A percentile compares a stretch with the other conserved stretches of the same genome.
Evolutionary conservation across 2,329 filamentous ascomycete genomes (phyloP).

Genomic region (Macrophomina tecta): DNA sequence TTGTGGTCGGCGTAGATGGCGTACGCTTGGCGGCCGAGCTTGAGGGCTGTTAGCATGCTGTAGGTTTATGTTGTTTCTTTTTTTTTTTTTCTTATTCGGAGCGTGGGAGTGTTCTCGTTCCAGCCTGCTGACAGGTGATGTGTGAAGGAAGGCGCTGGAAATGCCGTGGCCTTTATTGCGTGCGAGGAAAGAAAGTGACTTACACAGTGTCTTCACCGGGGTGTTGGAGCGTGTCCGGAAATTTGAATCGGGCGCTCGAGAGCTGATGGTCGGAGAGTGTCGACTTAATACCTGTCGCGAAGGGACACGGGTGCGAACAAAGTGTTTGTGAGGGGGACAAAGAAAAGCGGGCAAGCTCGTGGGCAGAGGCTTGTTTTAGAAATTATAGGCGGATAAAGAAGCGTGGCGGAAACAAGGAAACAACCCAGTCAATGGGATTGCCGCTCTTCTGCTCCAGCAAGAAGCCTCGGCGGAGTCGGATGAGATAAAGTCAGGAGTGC

Average conservation of each 20-base stretch:
- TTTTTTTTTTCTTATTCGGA: neutral
- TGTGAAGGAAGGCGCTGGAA: neutral
- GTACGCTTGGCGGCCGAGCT: constrained; percentile 14
- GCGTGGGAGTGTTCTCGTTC: neutral
- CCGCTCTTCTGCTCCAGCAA: neutral
- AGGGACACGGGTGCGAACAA: constrained; percentile 10
- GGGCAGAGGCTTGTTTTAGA: constrained; percentile 12
- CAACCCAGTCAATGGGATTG: constrained; percentile 25
- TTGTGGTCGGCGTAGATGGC: constrained; percentile 24
- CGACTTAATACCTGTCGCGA: constrained; percentile 8
- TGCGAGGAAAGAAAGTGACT: neutral
- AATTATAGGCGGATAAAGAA: constrained; percentile 24
- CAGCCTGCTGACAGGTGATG: constrained; percentile 6
- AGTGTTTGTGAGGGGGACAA: constrained; percentile 8
- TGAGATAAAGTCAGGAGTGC: neutral
- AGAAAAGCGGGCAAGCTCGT: neutral
- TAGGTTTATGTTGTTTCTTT: neutral
- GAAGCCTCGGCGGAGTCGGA: neutral
- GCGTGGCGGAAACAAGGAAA: constrained; percentile 23
- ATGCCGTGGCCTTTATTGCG: neutral
- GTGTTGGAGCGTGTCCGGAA: constrained; percentile 1
- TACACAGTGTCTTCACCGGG: neutral
- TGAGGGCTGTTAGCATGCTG: constrained; percentile 20
- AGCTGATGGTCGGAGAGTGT: neutral
- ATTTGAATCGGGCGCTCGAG: neutral